phyloP scores from a whole-genome alignment of 2,329 filamentous ascomycete genomes.

The Hirsutella minnesotensis region DNA sequence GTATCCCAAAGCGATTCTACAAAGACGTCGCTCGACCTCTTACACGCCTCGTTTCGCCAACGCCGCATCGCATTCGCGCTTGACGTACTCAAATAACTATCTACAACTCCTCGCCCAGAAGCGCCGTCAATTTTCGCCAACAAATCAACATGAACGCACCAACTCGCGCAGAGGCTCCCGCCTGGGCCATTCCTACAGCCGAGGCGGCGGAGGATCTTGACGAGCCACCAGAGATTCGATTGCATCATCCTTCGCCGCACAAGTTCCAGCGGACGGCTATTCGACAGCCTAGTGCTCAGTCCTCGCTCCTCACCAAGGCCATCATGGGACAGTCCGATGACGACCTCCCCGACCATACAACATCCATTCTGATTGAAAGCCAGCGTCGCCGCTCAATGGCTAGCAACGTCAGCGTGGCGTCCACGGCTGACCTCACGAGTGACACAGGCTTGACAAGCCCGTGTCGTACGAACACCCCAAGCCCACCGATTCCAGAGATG shows the following conservation, averaged over 20 bases:
- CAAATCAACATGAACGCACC: slow-evolving; percentile 14
- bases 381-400: slow-evolving; percentile 53
- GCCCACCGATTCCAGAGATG: slow-evolving; percentile 63
- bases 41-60: no score
- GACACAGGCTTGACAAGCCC: slow-evolving; percentile 87
- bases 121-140: no score
- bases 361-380: slow-evolving; percentile 21
- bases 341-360: slow-evolving; percentile 27
- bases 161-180: slow-evolving; percentile 14
- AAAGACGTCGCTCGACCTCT: no score
- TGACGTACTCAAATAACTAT: background rate
- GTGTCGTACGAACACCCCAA: slow-evolving; percentile 76
- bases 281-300: slow-evolving; percentile 42
- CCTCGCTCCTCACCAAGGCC: slow-evolving; percentile 80
- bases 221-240: slow-evolving; percentile 64
- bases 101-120: no score
- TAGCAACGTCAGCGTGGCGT: slow-evolving; percentile 70
- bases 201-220: slow-evolving; percentile 69
- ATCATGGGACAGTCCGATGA: slow-evolving; percentile 58
- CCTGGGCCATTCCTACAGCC: slow-evolving; percentile 26
- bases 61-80: background rate
- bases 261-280: slow-evolving; percentile 36
- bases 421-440: slow-evolving; percentile 86
- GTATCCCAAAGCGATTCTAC: no score
- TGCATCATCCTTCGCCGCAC: slow-evolving; percentile 14